phyloP scores from a whole-genome alignment of 106 monocot species.

The Hemerocallis citrina region DNA sequence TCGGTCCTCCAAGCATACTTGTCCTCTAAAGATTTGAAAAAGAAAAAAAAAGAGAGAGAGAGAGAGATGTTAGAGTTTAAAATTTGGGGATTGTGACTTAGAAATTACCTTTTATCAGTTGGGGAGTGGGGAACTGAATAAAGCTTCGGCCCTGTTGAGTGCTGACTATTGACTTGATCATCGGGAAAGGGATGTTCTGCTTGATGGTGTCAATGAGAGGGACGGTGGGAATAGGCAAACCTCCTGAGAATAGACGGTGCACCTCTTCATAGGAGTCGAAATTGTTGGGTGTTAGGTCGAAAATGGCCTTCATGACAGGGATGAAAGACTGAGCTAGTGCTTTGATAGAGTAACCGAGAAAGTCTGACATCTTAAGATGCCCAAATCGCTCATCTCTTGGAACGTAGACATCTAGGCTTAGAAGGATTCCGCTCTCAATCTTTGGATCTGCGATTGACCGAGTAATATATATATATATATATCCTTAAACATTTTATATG shows the following conservation, averaged over 20 bases:
- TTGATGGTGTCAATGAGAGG: constrained; percentile 18
- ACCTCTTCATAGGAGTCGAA: constrained; percentile 25
- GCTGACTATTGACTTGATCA: constrained; percentile 36
- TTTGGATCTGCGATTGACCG: not conserved
- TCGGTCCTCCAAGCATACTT: constrained; percentile 56
- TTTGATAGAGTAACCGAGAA: constrained; percentile 4
- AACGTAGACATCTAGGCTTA: constrained; percentile 2
- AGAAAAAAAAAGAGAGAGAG: too few relatives aligned
- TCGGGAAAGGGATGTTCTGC: constrained; percentile 45
- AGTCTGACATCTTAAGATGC: constrained; percentile 10
- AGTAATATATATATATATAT: not conserved
- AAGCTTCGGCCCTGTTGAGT: constrained; percentile 11
- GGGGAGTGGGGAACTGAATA: constrained; percentile 19
- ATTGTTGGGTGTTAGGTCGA: not conserved
- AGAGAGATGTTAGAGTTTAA: too few relatives aligned
- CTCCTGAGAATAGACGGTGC: constrained; percentile 48
- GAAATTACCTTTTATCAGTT: constrained; percentile 4
- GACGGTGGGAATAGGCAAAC: constrained; percentile 29
- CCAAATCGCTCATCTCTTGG: constrained; percentile 9
- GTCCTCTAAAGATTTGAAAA: constrained; percentile 12
- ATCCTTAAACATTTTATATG: not conserved
- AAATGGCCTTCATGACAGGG: not conserved
- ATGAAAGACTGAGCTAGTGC: not conserved
- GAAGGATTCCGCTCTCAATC: constrained; percentile 7
- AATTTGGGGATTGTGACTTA: not conserved